phyloP scores from a whole-genome alignment of 805 yeast genomes.

The Maudiozyma saulgeensis region DNA sequence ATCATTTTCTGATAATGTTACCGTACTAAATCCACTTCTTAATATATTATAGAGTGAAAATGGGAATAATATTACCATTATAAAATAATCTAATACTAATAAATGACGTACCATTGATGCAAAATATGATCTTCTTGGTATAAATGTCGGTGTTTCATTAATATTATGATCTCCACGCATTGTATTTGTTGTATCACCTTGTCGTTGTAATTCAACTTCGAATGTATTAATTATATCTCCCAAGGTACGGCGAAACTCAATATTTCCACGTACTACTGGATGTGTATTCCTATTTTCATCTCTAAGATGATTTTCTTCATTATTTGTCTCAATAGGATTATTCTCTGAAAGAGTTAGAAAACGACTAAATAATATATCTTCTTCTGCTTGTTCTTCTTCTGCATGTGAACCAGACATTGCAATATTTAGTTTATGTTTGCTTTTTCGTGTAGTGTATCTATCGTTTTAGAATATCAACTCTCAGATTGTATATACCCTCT shows the following conservation, averaged over 20 bases:
- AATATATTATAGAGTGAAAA: slow-evolving; percentile 25
- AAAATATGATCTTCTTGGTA: slow-evolving; percentile 16
- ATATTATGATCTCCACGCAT: neutral
- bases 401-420: neutral
- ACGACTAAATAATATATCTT: neutral
- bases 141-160: slow-evolving; percentile 6
- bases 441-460: neutral
- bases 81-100: slow-evolving; percentile 21
- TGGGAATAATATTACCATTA: slow-evolving; percentile 25
- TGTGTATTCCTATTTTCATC: neutral
- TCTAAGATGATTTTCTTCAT: neutral
- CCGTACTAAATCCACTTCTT: slow-evolving; percentile 20
- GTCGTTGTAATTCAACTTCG: slow-evolving; percentile 2
- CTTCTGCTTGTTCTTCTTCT: neutral
- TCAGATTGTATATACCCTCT: too few relatives aligned
- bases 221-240: slow-evolving; percentile 1
- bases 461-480: neutral
- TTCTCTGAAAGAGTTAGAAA: neutral
- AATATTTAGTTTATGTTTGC: neutral
- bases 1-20: slow-evolving; percentile 25
- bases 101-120: slow-evolving; percentile 19
- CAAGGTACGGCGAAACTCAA: neutral
- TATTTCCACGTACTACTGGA: neutral
- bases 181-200: neutral
- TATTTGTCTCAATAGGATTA: neutral